Percentiles rank a stretch among this genome's conserved stretches.
Conservation (phyloP, 106 monocot genomes). For the Triglochin maritima region DNA sequence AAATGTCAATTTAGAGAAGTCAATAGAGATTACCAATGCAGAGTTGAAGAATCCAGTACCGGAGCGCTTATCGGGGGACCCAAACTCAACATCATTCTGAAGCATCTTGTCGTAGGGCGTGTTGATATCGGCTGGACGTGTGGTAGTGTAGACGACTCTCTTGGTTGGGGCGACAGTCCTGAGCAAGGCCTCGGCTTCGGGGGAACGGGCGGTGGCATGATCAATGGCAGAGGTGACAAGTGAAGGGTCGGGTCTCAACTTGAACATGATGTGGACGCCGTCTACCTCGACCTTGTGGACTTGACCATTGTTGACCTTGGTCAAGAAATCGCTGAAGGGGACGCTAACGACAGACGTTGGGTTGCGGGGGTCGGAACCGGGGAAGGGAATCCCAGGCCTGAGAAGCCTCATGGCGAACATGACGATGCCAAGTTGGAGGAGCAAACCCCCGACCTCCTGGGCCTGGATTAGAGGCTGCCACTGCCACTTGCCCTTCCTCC, state of each 20-base stretch:
- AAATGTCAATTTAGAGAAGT: too few relatives aligned
- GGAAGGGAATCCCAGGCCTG: slow-evolving; percentile 63
- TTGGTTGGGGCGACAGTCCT: slow-evolving; percentile 41
- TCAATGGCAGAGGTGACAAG: too few relatives aligned
- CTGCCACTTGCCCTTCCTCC: slow-evolving; percentile 61
- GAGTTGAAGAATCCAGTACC: slow-evolving; percentile 68
- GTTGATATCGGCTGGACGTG: slow-evolving; percentile 79
- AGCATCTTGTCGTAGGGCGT: slow-evolving; percentile 99
- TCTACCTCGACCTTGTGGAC: slow-evolving; percentile 97
- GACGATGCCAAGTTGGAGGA: slow-evolving; percentile 75
- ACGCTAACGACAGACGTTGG: slow-evolving; percentile 56
- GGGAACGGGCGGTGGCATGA: slow-evolving; percentile 7
- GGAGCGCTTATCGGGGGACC: slow-evolving; percentile 89
- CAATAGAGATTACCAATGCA: slow-evolving; percentile 43
- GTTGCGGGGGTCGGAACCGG: slow-evolving; percentile 53
- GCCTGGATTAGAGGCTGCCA: slow-evolving; percentile 84
- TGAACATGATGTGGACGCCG: slow-evolving; percentile 86
- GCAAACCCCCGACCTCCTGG: slow-evolving; percentile 63
- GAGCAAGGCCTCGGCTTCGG: slow-evolving; percentile 46
- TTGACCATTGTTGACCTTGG: slow-evolving; percentile 67
- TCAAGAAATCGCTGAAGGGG: slow-evolving; percentile 90
- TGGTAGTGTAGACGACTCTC: slow-evolving; percentile 81
- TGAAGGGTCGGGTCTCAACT: slow-evolving; percentile 28
- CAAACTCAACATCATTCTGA: slow-evolving; percentile 90
- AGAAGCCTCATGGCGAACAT: slow-evolving; percentile 83